phyloP scores from a whole-genome alignment of 148 eudicot genomes.

The Tetragonia tetragonoides region DNA sequence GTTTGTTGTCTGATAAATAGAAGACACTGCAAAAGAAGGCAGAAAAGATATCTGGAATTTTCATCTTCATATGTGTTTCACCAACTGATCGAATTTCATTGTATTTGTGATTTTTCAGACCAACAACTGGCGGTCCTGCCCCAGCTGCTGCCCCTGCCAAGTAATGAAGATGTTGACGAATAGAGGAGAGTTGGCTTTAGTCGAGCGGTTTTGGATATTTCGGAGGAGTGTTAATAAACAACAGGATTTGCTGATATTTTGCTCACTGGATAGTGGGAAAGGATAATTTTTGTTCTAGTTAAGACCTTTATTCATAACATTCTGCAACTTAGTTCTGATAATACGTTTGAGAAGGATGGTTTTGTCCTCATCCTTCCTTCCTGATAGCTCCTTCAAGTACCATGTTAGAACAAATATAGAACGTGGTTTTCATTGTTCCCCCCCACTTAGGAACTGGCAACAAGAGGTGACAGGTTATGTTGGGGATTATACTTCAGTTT shows the following conservation, averaged over 20 bases:
- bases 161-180: constrained; percentile 36
- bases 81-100: constrained; percentile 4
- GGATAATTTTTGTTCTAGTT: constrained; percentile 3
- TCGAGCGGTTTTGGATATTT: constrained; percentile 22
- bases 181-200: constrained; percentile 9
- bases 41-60: background rate
- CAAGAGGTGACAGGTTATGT: background rate
- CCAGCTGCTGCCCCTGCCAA: constrained; percentile 41
- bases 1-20: background rate
- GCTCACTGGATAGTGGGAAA: constrained; percentile 36
- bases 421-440: background rate
- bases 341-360: constrained; percentile 15
- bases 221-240: constrained; percentile 25
- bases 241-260: constrained; percentile 6
- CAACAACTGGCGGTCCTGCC: constrained; percentile 86
- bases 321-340: constrained; percentile 3
- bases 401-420: constrained; percentile 8
- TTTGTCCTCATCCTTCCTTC: constrained; percentile 21
- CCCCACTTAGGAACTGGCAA: constrained; percentile 10
- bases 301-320: background rate
- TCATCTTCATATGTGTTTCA: background rate
- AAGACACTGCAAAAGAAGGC: too few relatives aligned
- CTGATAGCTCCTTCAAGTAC: background rate
- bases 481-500: constrained; percentile 1
- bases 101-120: constrained; percentile 39